Evolutionary conservation across 1,284 basidiomycete genomes (phyloP).

Genomic region (Ustilago bromivora): DNA sequence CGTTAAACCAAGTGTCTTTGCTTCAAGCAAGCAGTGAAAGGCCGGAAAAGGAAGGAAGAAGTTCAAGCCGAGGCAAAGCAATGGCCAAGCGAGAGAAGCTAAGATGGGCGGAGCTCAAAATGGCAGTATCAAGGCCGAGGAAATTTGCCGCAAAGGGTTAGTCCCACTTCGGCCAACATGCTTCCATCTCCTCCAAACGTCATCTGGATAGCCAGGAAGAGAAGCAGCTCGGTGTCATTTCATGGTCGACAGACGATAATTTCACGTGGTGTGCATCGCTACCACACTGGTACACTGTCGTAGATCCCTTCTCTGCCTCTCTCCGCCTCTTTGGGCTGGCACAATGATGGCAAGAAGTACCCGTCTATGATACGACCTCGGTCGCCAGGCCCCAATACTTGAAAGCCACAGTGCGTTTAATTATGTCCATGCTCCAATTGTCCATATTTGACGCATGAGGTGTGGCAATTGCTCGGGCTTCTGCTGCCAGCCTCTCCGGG

Average conservation of each 20-base stretch:
- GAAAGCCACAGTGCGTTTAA: neutral
- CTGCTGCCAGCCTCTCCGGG: constrained; percentile 10
- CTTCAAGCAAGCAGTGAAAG: neutral
- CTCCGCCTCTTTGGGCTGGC: neutral
- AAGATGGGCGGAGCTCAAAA: constrained; percentile 20
- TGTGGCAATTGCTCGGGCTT: constrained; percentile 9
- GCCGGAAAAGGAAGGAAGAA: neutral
- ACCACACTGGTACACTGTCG: constrained; percentile 10
- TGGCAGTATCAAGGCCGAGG: neutral
- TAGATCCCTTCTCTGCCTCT: neutral
- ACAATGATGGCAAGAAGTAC: neutral
- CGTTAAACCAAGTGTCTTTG: too few relatives aligned
- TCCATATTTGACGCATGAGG: neutral
- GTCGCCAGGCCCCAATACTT: neutral
- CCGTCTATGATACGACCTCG: neutral
- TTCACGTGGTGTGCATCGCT: constrained; percentile 14
- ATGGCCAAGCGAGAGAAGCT: neutral
- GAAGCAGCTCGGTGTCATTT: constrained; percentile 15
- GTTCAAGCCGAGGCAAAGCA: neutral
- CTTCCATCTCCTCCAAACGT: neutral
- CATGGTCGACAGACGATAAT: constrained; percentile 4
- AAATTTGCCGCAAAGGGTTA: neutral
- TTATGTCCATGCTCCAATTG: neutral
- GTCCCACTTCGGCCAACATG: constrained; percentile 4
- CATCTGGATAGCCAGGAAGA: neutral